phyloP scores from a whole-genome alignment of 192 early-diverging fungal species.

The Umbelopsis sp. region DNA sequence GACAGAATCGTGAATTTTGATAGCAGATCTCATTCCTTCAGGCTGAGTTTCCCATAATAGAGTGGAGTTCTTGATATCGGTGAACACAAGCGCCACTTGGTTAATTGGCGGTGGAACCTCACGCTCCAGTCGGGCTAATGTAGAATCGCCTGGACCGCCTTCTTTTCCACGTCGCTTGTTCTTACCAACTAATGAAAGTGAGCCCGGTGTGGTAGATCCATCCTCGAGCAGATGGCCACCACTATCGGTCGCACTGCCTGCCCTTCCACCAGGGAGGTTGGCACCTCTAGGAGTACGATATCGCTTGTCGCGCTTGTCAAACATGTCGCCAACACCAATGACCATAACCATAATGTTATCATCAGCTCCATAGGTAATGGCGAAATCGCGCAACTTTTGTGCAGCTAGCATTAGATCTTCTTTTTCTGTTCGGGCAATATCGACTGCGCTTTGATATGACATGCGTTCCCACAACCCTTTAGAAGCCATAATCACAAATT shows the following conservation, averaged over 20 bases:
- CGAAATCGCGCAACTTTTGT: conserved; percentile 84
- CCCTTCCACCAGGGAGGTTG: conserved; percentile 38
- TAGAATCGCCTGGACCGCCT: conserved; percentile 55
- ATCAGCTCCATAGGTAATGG: conserved; percentile 77
- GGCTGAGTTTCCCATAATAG: conserved; percentile 88
- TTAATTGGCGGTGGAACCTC: conserved; percentile 85
- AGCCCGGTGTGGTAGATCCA: conserved; percentile 4
- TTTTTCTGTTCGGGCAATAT: conserved; percentile 81
- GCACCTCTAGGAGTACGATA: conserved; percentile 39
- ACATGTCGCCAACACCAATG: conserved; percentile 81
- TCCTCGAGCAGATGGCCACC: conserved; percentile 14
- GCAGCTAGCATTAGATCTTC: conserved; percentile 75
- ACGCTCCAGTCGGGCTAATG: conserved; percentile 62
- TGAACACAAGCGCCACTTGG: conserved; percentile 86
- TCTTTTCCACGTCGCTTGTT: conserved; percentile 46
- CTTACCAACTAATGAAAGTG: conserved; percentile 26
- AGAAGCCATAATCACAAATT: conserved; percentile 78
- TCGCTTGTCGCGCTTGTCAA: conserved; percentile 45
- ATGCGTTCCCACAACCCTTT: conserved; percentile 78
- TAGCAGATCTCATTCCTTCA: conserved; percentile 81
- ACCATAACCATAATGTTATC: conserved; percentile 88
- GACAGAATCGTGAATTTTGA: conserved; percentile 81
- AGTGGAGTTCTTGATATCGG: conserved; percentile 94
- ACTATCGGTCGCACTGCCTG: conserved; percentile 19
- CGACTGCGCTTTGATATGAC: conserved; percentile 79